Evolutionary conservation across 148 eudicot species (phyloP).

Genomic region (Salicornia ramosissima): DNA sequence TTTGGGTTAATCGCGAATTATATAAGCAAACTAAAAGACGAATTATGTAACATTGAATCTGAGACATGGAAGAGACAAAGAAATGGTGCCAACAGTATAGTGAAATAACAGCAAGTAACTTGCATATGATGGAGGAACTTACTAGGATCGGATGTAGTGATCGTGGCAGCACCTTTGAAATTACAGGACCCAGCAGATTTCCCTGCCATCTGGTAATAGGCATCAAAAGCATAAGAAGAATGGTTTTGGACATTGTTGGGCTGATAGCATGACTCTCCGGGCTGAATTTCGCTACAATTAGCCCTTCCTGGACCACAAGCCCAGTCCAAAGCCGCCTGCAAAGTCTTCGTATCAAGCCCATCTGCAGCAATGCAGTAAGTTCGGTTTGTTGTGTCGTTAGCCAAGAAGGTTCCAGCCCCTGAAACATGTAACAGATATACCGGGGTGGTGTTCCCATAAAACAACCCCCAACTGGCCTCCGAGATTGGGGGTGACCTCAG

Average conservation of each 20-base stretch:
- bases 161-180: slow-evolving; percentile 82
- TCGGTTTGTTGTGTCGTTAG: slow-evolving; percentile 76
- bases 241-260: slow-evolving; percentile 75
- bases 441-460: slow-evolving; percentile 62
- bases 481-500: slow-evolving; percentile 81
- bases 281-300: slow-evolving; percentile 84
- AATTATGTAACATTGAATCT: no score
- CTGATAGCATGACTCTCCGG: slow-evolving; percentile 72
- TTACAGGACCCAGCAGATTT: slow-evolving; percentile 66
- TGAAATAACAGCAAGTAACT: background rate
- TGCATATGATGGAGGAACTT: slow-evolving; percentile 30
- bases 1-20: no score
- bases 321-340: slow-evolving; percentile 93
- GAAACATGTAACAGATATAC: slow-evolving; percentile 75
- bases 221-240: slow-evolving; percentile 89
- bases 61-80: background rate
- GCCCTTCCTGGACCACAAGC: slow-evolving; percentile 97
- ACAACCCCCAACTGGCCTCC: slow-evolving; percentile 95
- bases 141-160: slow-evolving; percentile 89
- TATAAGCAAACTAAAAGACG: no score
- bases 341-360: slow-evolving; percentile 50
- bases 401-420: slow-evolving; percentile 80
- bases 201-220: slow-evolving; percentile 82
- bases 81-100: background rate
- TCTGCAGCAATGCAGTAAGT: slow-evolving; percentile 76